Evolutionary conservation across 805 yeast genomes (phyloP).

Genomic region (Saccharomycopsis babjevae): DNA sequence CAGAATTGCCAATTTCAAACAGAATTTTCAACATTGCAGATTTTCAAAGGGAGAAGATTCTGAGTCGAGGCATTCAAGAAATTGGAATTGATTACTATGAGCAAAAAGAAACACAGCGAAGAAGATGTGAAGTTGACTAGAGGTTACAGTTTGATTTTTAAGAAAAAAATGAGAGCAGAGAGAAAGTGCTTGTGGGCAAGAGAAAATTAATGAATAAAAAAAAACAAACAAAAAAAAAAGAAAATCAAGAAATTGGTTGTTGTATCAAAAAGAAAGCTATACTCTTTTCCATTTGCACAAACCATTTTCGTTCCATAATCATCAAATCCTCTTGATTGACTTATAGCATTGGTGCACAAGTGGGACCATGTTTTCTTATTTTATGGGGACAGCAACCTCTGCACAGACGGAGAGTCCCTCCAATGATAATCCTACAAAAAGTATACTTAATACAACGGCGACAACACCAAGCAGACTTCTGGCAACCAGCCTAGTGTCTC

Average conservation of each 20-base stretch:
- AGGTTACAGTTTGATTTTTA: too few relatives aligned
- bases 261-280: constrained; percentile 1
- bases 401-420: not conserved
- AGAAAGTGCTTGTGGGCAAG: too few relatives aligned
- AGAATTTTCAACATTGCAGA: not conserved
- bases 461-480: not conserved
- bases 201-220: too few relatives aligned
- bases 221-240: too few relatives aligned
- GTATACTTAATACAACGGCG: not conserved
- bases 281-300: not conserved
- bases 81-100: not conserved
- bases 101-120: not conserved
- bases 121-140: not conserved
- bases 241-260: too few relatives aligned
- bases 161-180: too few relatives aligned
- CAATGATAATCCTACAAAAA: not conserved
- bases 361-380: constrained; percentile 4
- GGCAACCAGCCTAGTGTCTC: not conserved
- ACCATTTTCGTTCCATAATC: not conserved
- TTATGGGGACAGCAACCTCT: constrained; percentile 1
- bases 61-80: not conserved
- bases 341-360: not conserved
- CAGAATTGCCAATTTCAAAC: not conserved
- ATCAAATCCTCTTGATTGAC: not conserved
- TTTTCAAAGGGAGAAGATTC: not conserved